Evolutionary conservation across 306 rosid species (phyloP).

Genomic region (Lupinus albus): DNA sequence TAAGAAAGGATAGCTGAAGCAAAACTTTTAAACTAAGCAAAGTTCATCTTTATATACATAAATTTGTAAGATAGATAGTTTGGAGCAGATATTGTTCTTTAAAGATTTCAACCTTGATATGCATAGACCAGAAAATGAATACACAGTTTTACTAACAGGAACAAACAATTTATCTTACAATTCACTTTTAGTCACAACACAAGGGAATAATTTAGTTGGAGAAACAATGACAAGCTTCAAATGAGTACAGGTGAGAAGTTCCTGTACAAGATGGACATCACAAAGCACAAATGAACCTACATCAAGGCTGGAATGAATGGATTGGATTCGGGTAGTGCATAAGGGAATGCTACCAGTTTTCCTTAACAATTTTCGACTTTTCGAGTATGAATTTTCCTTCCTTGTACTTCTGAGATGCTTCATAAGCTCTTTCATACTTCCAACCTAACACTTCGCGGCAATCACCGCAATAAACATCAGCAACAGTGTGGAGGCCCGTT

Average conservation of each 20-base stretch:
- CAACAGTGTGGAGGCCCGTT: conserved; percentile 97
- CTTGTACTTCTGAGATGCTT: conserved; percentile 91
- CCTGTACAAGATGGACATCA: conserved; percentile 58
- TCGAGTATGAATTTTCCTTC: conserved; percentile 97
- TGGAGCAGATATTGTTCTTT: conserved; percentile 20
- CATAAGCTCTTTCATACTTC: conserved; percentile 92
- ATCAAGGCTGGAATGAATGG: conserved; percentile 43
- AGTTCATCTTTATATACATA: conserved; percentile 25
- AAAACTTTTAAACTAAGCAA: conserved; percentile 17
- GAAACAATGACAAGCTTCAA: conserved; percentile 56
- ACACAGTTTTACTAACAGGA: conserved; percentile 47
- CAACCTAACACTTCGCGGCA: conserved; percentile 91
- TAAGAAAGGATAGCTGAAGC: conserved; percentile 17
- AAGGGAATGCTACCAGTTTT: conserved; percentile 74
- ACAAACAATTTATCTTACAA: conserved; percentile 50
- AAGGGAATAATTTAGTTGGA: conserved; percentile 43
- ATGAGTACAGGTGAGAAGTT: conserved; percentile 49
- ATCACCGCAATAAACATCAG: conserved; percentile 80
- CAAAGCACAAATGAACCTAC: conserved; percentile 46
- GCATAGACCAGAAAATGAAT: conserved; percentile 39
- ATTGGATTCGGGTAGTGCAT: conserved; percentile 37
- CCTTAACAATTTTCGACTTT: conserved; percentile 88
- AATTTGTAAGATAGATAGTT: conserved; percentile 6
- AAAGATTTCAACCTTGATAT: conserved; percentile 34
- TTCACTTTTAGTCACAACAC: conserved; percentile 44